Conservation (phyloP, 2,329 filamentous ascomycete genomes). For the Aureobasidium mangrovei region DNA sequence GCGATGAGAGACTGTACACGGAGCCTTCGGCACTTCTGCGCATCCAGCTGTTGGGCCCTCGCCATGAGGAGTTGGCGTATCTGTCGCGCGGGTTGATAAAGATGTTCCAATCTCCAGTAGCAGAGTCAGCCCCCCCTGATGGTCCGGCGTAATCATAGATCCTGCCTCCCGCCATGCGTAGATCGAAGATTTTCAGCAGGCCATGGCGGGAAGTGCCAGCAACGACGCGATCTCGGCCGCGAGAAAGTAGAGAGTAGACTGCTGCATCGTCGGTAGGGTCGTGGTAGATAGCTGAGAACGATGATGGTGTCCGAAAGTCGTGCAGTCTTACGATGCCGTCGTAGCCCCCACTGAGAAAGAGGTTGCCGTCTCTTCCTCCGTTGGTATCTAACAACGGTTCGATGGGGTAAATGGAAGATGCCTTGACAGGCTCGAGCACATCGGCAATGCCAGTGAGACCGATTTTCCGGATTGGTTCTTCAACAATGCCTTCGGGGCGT, state of each 20-base stretch:
- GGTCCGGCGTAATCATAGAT: slow-evolving; percentile 28
- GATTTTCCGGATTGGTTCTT: slow-evolving; percentile 33
- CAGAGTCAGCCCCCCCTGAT: slow-evolving; percentile 15
- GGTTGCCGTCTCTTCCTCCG: slow-evolving; percentile 34
- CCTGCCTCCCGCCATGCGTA: slow-evolving; percentile 42
- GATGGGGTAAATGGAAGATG: slow-evolving; percentile 39
- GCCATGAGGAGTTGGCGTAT: slow-evolving; percentile 17
- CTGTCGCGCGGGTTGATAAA: slow-evolving; percentile 34
- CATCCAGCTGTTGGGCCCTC: slow-evolving; percentile 20
- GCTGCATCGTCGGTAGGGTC: slow-evolving; percentile 51
- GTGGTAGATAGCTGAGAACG: slow-evolving; percentile 35
- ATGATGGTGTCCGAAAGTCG: slow-evolving; percentile 46
- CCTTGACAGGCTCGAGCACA: slow-evolving; percentile 20
- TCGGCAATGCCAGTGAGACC: slow-evolving; percentile 21
- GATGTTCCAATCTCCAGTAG: slow-evolving; percentile 33
- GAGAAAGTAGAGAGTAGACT: slow-evolving; percentile 49
- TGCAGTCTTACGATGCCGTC: slow-evolving; percentile 51
- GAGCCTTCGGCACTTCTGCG: slow-evolving; percentile 30
- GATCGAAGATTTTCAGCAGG: slow-evolving; percentile 54
- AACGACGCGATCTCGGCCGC: slow-evolving; percentile 49
- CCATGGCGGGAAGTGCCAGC: slow-evolving; percentile 49
- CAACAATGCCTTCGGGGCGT: slow-evolving; percentile 34
- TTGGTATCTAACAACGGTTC: slow-evolving; percentile 13
- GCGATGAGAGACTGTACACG: slow-evolving; percentile 40
- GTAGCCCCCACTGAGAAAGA: slow-evolving; percentile 53